These are phyloP conservation scores for Eucalyptus fibrosa DNA, from an alignment of 345 rosid species.

Conservation along the genomic window DNA sequence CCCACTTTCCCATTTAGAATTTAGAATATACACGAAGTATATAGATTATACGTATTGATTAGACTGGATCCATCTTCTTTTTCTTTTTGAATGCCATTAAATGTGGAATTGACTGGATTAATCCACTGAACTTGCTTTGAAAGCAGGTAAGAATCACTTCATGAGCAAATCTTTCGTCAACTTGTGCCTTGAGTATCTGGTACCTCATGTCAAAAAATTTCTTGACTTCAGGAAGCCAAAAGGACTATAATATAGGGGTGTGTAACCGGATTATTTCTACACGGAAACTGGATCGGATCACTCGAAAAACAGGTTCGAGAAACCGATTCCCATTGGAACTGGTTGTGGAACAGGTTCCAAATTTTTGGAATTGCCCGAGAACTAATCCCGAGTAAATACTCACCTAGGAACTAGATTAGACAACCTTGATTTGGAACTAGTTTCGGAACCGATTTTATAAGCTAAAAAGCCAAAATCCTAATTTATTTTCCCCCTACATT, in stretches of 20 bases:
- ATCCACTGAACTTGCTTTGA: not conserved
- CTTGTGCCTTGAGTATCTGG: not conserved
- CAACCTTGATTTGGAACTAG: too few species aligned
- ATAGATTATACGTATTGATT: not conserved
- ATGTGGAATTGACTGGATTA: not conserved
- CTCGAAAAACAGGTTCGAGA: too few species aligned
- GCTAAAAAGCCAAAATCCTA: not conserved
- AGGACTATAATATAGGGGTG: too few species aligned
- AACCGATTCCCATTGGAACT: too few species aligned
- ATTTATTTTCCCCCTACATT: too few species aligned
- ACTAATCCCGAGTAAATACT: too few species aligned
- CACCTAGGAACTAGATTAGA: not conserved
- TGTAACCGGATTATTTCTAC: too few species aligned
- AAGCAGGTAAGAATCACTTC: not conserved
- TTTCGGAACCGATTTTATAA: too few species aligned
- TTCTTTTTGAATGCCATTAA: not conserved
- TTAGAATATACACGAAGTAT: not conserved
- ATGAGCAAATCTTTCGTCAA: not conserved
- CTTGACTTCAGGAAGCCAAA: not conserved
- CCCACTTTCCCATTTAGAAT: not conserved
- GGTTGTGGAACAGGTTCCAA: too few species aligned
- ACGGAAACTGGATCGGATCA: accelerated
- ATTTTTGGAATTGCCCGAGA: too few species aligned
- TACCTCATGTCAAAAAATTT: not conserved
- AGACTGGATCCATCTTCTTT: not conserved